Percentiles rank a stretch among this genome's conserved stretches.
Evolutionary conservation across 768 basidiomycete genomes (phyloP).

Genomic region (Auricularia heimuer): DNA sequence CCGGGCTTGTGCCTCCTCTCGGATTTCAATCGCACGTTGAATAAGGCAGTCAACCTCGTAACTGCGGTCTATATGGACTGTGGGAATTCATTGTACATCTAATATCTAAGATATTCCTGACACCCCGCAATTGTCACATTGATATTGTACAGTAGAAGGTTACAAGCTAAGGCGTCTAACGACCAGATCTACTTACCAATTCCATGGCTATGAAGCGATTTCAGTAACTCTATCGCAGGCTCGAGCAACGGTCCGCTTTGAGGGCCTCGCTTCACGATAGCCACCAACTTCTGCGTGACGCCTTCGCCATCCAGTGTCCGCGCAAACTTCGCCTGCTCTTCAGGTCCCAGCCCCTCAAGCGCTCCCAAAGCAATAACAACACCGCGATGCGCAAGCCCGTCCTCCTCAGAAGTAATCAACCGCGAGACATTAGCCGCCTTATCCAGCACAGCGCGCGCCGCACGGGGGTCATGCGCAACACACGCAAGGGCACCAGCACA

Average conservation of each 20-base stretch:
- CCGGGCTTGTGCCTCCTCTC: too few species aligned
- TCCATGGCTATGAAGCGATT: constrained; percentile 19
- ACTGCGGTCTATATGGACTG: too few species aligned
- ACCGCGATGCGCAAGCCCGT: constrained; percentile 68
- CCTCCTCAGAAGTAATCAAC: constrained; percentile 26
- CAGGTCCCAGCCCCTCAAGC: constrained; percentile 35
- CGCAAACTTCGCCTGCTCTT: constrained; percentile 31
- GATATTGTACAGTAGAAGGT: too few species aligned
- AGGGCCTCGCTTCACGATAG: constrained; percentile 33
- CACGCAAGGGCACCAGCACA: constrained; percentile 85
- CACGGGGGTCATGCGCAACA: constrained; percentile 58
- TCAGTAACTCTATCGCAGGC: constrained; percentile 44
- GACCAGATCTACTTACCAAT: too few species aligned
- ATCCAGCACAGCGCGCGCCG: constrained; percentile 24
- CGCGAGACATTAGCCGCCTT: constrained; percentile 28
- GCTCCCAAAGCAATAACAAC: constrained; percentile 67
- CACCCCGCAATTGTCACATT: too few species aligned
- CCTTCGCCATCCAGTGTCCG: constrained; percentile 43
- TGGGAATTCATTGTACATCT: too few species aligned
- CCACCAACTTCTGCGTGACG: constrained; percentile 43
- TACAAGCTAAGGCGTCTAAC: too few species aligned
- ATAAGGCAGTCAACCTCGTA: too few species aligned
- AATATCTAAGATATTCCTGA: too few species aligned
- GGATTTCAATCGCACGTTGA: too few species aligned
- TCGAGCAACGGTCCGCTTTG: constrained; percentile 30